Evolutionary conservation across 345 rosid species (phyloP).

Genomic region (Cardiospermum halicacabum): DNA sequence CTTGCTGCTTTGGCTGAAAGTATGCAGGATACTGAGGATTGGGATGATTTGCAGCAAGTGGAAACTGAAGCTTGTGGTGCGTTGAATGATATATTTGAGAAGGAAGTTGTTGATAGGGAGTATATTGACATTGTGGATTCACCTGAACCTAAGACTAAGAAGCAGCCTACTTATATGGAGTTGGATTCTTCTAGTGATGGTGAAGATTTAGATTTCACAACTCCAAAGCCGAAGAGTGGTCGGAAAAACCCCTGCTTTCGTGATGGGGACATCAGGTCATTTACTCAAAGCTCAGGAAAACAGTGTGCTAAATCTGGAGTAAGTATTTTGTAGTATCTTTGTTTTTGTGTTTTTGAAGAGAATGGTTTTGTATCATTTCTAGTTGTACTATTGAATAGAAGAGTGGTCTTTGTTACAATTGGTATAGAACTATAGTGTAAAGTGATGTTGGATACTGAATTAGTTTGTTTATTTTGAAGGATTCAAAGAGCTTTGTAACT

Average conservation of each 20-base stretch:
- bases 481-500: conserved; percentile 31
- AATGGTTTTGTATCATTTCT: not conserved
- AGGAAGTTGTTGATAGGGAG: conserved; percentile 15
- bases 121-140: conserved; percentile 46
- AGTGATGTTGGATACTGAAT: conserved; percentile 19
- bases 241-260: conserved; percentile 12
- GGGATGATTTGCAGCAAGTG: conserved; percentile 70
- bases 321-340: conserved; percentile 7
- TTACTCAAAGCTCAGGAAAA: conserved; percentile 20
- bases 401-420: not conserved
- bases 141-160: conserved; percentile 39
- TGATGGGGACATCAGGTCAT: not conserved
- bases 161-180: conserved; percentile 32
- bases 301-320: conserved; percentile 39
- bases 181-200: conserved; percentile 57
- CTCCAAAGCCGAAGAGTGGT: conserved; percentile 19
- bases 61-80: conserved; percentile 81
- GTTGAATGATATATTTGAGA: conserved; percentile 48
- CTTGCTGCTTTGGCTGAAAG: conserved; percentile 74
- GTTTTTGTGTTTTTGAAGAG: not conserved
- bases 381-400: not conserved
- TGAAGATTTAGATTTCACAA: conserved; percentile 30
- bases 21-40: conserved; percentile 69
- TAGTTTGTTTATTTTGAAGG: conserved; percentile 42
- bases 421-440: not conserved